Conservation (phyloP, 495 filamentous ascomycete genomes). For the Penicillium lividum region DNA sequence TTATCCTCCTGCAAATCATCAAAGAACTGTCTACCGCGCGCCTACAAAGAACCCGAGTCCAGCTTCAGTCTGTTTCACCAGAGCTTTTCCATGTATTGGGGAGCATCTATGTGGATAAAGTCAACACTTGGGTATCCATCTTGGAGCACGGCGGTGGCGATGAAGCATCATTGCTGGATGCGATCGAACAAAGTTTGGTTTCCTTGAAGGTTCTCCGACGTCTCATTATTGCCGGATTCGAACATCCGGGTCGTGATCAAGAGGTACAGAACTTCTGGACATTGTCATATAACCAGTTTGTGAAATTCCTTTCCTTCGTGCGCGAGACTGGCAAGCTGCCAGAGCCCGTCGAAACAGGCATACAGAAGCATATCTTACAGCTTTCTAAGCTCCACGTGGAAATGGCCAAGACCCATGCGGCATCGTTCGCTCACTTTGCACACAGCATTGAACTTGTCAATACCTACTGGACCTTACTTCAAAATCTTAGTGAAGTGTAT, state of each 20-base stretch:
- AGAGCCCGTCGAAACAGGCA: slow-evolving; percentile 42
- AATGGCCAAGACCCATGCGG: slow-evolving; percentile 73
- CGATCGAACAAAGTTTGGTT: slow-evolving; percentile 72
- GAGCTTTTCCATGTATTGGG: slow-evolving; percentile 77
- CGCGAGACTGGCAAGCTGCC: slow-evolving; percentile 27
- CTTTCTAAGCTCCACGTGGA: slow-evolving; percentile 88
- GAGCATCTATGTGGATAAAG: slow-evolving; percentile 72
- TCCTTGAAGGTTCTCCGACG: slow-evolving; percentile 79
- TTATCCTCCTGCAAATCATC: slow-evolving; percentile 78
- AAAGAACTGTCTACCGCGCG: slow-evolving; percentile 87
- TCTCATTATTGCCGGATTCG: slow-evolving; percentile 78
- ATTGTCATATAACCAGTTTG: slow-evolving; percentile 68
- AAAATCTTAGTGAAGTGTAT: slow-evolving; percentile 72
- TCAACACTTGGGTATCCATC: slow-evolving; percentile 67
- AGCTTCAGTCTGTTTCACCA: slow-evolving; percentile 72
- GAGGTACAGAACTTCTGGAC: slow-evolving; percentile 78
- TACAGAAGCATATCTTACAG: slow-evolving; percentile 87
- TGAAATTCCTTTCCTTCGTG: slow-evolving; percentile 57
- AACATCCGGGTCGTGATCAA: slow-evolving; percentile 73
- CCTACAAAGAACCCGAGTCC: slow-evolving; percentile 65
- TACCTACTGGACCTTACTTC: slow-evolving; percentile 80
- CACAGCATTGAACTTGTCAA: slow-evolving; percentile 71
- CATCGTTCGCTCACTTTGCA: slow-evolving; percentile 77
- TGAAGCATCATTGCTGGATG: slow-evolving; percentile 57
- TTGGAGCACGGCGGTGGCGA: slow-evolving; percentile 56